Evolutionary conservation across 805 yeast species (phyloP).

Genomic region (Teunomyces cretensis): DNA sequence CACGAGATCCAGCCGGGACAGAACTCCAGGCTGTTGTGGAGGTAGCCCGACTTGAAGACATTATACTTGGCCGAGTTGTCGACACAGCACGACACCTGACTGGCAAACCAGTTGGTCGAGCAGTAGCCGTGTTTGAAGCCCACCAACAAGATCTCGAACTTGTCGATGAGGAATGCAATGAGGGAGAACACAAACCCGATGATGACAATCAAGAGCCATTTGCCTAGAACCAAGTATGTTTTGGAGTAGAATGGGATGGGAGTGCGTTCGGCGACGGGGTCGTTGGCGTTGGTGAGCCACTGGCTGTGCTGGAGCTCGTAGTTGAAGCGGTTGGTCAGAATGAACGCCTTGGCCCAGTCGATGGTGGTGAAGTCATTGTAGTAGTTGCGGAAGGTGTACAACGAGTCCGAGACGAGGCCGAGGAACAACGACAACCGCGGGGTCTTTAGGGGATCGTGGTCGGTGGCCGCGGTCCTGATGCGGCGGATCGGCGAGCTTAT

Average conservation of each 20-base stretch:
- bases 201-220: conserved; percentile 50
- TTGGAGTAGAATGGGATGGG: conserved; percentile 21
- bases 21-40: conserved; percentile 9
- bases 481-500: conserved; percentile 1
- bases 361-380: conserved; percentile 63
- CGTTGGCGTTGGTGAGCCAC: conserved; percentile 15
- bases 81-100: conserved; percentile 44
- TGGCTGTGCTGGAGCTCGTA: conserved; percentile 35
- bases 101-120: conserved; percentile 40
- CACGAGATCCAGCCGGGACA: conserved; percentile 44
- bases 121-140: conserved; percentile 57
- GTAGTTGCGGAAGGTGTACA: conserved; percentile 31
- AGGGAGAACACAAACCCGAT: conserved; percentile 47
- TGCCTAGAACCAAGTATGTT: conserved; percentile 39
- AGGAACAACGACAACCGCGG: conserved; percentile 62
- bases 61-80: conserved; percentile 8
- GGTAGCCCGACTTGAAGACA: conserved; percentile 22
- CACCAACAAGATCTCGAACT: conserved; percentile 45
- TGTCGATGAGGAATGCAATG: conserved; percentile 51
- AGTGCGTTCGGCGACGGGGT: conserved; percentile 2
- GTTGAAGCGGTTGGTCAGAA: conserved; percentile 42
- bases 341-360: conserved; percentile 55
- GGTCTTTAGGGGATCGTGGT: background rate
- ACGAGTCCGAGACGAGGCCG: conserved; percentile 12
- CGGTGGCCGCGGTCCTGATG: conserved; percentile 1